Base-by-base conservation (phyloP, 495 filamentous ascomycete species). In the Friedmanniomyces simplex region DNA sequence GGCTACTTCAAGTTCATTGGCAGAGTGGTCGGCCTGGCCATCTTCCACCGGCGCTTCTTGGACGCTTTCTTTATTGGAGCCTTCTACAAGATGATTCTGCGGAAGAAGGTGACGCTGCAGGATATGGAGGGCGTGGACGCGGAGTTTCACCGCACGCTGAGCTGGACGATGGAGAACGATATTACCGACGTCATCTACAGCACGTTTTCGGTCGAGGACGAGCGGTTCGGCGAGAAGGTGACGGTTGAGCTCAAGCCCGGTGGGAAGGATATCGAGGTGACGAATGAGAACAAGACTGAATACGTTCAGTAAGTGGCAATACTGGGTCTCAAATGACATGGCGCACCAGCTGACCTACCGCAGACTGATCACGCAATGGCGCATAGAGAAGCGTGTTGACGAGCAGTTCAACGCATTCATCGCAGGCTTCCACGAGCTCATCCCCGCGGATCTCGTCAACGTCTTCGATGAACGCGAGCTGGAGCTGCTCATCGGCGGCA, bases 1-100 rank as follows among this genome's bases (percentile, higher is more conserved):
- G 96, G 96, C 67, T 99, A 96, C 73, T 99, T 99, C 80, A 99
- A 95, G 74, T 99, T 99, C 74, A 99, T 99, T 68, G 93, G 93
- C 42, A 88, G 93, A 52, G 94, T 99, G 41, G 94, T 99, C 58
- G 93, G 93, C 50, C 73, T 99, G 59, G 93, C 93, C 57, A 97
- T 99, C 70, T 99, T 99, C 83, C 93, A 99, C 73, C 82, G 93
- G 48, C 81, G 93, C 30, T 99, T 99, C 78, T 75, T 99, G 60
- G 93, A 99, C 71, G 95, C 93, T 48, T 99, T 99, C 77, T 99
- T 99, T 75, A 96, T 99, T 68, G 93, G 93, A 49, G 94, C 93
- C 36, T 88, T 99, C 66, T 99, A 99, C 77, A 99, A 99, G 79
- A 99, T 99, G 93, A 86, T 99, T 72, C 75, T 99, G 56, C 82